These are phyloP conservation scores for Didymella lethalis DNA, from an alignment of 2,329 filamentous ascomycete genomes.

Conservation along the genomic window DNA sequence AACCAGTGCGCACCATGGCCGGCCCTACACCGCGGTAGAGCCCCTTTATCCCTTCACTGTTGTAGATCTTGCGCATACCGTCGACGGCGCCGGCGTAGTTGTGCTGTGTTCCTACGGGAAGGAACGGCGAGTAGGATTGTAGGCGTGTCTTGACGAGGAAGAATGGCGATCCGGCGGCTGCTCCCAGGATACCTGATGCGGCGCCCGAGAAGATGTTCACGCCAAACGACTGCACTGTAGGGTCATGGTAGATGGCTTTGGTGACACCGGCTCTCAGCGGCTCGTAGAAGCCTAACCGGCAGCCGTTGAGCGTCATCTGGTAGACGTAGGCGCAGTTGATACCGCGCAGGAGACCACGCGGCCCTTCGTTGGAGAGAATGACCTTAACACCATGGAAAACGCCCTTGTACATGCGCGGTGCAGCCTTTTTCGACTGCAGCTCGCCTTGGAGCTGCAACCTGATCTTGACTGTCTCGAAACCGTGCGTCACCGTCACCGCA, in stretches of 20 bases:
- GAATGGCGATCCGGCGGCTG: conserved; percentile 92
- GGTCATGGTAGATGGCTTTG: conserved; percentile 73
- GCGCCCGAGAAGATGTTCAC: conserved; percentile 96
- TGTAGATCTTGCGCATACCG: conserved; percentile 81
- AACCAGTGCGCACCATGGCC: conserved; percentile 94
- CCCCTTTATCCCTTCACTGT: conserved; percentile 76
- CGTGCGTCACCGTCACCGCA: conserved; percentile 95
- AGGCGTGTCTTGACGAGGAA: conserved; percentile 97
- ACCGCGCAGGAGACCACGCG: conserved; percentile 85
- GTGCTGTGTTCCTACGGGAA: conserved; percentile 97
- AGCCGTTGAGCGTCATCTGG: conserved; percentile 95
- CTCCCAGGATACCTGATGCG: conserved; percentile 86
- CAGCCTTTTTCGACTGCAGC: conserved; percentile 83
- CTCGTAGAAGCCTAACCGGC: conserved; percentile 96
- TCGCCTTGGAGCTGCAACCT: conserved; percentile 98
- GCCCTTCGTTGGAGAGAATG: conserved; percentile 88
- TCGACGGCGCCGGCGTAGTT: conserved; percentile 86
- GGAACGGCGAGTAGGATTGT: conserved; percentile 90
- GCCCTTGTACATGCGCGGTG: conserved; percentile 87
- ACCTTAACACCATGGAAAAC: conserved; percentile 90
- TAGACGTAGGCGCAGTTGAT: conserved; percentile 95
- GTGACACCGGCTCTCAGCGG: conserved; percentile 81
- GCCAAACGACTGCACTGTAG: conserved; percentile 79
- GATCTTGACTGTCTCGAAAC: conserved; percentile 99
- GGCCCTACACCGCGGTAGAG: conserved; percentile 90